phyloP scores from a whole-genome alignment of 2,329 filamentous ascomycete genomes.

The Colletotrichum sp. region DNA sequence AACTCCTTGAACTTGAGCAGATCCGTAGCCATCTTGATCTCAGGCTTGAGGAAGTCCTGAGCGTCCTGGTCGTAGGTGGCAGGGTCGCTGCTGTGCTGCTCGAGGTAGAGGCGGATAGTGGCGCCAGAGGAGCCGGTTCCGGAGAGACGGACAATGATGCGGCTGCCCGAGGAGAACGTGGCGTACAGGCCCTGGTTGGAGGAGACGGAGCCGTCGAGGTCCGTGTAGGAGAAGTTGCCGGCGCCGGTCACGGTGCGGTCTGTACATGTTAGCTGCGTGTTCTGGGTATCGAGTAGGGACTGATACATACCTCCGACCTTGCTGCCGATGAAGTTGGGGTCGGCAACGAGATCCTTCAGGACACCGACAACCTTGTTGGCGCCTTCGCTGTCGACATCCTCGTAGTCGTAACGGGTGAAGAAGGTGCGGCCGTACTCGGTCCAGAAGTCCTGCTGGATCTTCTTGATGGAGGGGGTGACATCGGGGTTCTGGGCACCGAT shows the following conservation, averaged over 20 bases:
- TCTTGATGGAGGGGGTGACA: slow-evolving; percentile 87
- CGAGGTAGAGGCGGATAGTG: slow-evolving; percentile 95
- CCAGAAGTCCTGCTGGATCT: slow-evolving; percentile 99
- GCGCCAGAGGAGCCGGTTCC: slow-evolving; percentile 95
- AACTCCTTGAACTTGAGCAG: slow-evolving; percentile 94
- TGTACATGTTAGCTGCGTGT: slow-evolving; percentile 33
- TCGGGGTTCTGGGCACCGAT: slow-evolving; percentile 81
- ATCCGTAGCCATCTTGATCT: slow-evolving; percentile 83
- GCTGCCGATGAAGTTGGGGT: slow-evolving; percentile 79
- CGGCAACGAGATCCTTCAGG: slow-evolving; percentile 77
- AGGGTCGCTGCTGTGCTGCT: slow-evolving; percentile 88
- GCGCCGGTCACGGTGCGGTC: slow-evolving; percentile 84
- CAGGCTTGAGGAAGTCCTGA: slow-evolving; percentile 91
- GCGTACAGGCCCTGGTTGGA: slow-evolving; percentile 96
- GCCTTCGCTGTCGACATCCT: slow-evolving; percentile 88
- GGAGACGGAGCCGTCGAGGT: slow-evolving; percentile 95
- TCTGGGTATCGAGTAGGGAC: not conserved
- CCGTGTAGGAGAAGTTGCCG: slow-evolving; percentile 97
- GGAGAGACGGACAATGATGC: slow-evolving; percentile 92
- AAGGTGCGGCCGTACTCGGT: slow-evolving; percentile 93
- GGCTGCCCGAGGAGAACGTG: slow-evolving; percentile 91
- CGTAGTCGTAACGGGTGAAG: slow-evolving; percentile 99
- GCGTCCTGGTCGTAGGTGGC: slow-evolving; percentile 81
- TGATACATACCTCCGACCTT: slow-evolving; percentile 67
- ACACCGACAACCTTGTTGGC: slow-evolving; percentile 89